Evolutionary conservation across 1,139 yeast genomes (phyloP).

Genomic region (Wickerhamomyces sp.): DNA sequence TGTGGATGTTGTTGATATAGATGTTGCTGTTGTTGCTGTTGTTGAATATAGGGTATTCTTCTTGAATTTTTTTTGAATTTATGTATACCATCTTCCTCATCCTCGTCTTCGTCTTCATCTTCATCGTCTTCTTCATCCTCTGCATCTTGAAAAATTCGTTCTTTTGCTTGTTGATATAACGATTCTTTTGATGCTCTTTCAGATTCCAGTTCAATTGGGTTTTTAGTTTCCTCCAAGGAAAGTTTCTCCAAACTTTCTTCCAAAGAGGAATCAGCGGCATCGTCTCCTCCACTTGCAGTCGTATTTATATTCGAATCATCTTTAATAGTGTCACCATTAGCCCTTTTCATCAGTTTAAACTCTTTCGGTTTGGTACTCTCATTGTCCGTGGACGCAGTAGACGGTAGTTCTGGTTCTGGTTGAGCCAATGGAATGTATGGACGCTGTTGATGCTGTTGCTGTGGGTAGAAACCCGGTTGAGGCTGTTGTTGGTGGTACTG

Average conservation of each 20-base stretch:
- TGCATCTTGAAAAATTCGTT: conserved; percentile 36
- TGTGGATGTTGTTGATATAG: conserved; percentile 1
- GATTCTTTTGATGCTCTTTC: conserved; percentile 31
- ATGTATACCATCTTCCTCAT: conserved; percentile 1
- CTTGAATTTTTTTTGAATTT: conserved; percentile 2
- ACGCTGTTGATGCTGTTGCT: neutral
- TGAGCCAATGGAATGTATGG: neutral
- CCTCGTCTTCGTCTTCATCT: conserved; percentile 19
- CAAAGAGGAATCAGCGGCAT: no score
- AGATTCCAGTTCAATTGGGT: conserved; percentile 20
- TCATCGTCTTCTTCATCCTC: conserved; percentile 29
- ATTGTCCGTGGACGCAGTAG: neutral
- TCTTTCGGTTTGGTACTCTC: conserved; percentile 6
- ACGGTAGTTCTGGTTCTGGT: neutral
- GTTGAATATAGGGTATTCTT: conserved; percentile 4
- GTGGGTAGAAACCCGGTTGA: neutral
- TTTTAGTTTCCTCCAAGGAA: conserved; percentile 26
- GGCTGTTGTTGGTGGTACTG: neutral
- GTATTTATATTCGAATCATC: conserved; percentile 2
- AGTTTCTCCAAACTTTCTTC: conserved; percentile 31
- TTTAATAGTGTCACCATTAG: neutral
- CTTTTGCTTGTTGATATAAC: conserved; percentile 39
- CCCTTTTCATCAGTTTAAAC: conserved; percentile 21
- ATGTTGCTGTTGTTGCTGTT: conserved; percentile 3
- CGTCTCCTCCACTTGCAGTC: conserved; percentile 1